Evolutionary conservation across 345 rosid species (phyloP).

Genomic region (Populus euphratica): DNA sequence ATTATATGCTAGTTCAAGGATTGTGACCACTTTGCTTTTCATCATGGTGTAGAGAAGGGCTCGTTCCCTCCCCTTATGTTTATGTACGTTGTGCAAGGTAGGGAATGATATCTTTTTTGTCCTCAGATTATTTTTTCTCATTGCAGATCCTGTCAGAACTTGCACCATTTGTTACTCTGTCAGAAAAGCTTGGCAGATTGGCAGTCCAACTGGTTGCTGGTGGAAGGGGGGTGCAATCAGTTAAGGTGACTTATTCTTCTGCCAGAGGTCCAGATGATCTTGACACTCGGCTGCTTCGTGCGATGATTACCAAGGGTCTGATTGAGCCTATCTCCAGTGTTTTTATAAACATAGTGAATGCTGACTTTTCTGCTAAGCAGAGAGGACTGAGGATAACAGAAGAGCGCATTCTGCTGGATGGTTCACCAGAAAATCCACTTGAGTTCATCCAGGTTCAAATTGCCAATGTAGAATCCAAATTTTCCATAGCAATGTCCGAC

Average conservation of each 20-base stretch:
- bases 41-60: neutral
- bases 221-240: constrained; percentile 17
- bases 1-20: neutral
- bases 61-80: neutral
- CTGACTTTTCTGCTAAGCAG: constrained; percentile 29
- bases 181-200: constrained; percentile 25
- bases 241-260: constrained; percentile 23
- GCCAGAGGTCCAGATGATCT: constrained; percentile 23
- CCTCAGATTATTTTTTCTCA: neutral
- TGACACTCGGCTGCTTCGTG: constrained; percentile 21
- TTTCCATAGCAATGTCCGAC: constrained; percentile 23
- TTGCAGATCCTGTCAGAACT: constrained; percentile 23
- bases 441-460: constrained; percentile 27
- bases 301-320: constrained; percentile 27
- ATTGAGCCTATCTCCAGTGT: constrained; percentile 23
- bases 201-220: constrained; percentile 27
- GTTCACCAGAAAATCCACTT: constrained; percentile 19
- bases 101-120: neutral
- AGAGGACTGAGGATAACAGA: constrained; percentile 23
- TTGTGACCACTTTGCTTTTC: neutral
- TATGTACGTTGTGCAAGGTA: neutral
- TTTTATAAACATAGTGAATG: constrained; percentile 24
- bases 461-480: constrained; percentile 26
- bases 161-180: constrained; percentile 19
- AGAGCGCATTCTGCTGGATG: constrained; percentile 18